Evolutionary conservation across 768 basidiomycete species (phyloP).

Genomic region (Tricholoma furcatifolium): DNA sequence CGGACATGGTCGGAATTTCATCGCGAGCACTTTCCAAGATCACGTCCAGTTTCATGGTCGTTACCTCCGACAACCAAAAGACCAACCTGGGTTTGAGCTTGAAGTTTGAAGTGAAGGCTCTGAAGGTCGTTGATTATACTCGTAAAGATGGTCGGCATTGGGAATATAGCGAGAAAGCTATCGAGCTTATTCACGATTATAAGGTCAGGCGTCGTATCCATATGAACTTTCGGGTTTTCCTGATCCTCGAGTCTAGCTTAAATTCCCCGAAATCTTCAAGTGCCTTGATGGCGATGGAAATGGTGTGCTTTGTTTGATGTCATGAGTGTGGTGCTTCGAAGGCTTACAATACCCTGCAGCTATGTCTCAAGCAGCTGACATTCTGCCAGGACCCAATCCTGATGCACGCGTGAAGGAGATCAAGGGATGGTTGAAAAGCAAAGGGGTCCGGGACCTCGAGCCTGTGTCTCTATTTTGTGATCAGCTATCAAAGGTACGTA

Average conservation of each 20-base stretch:
- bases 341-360: slow-evolving; percentile 42
- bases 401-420: slow-evolving; percentile 76
- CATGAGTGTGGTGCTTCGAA: neutral
- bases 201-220: slow-evolving; percentile 43
- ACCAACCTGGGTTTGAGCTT: slow-evolving; percentile 90
- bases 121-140: slow-evolving; percentile 94
- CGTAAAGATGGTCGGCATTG: slow-evolving; percentile 80
- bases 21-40: slow-evolving; percentile 84
- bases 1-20: slow-evolving; percentile 71
- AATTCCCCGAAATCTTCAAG: slow-evolving; percentile 83
- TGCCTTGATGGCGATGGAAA: slow-evolving; percentile 71
- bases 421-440: slow-evolving; percentile 80
- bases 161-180: slow-evolving; percentile 91
- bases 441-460: slow-evolving; percentile 88
- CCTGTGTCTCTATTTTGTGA: slow-evolving; percentile 91
- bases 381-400: slow-evolving; percentile 53
- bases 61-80: slow-evolving; percentile 73
- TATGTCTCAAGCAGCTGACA: slow-evolving; percentile 66
- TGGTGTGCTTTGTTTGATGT: slow-evolving; percentile 43
- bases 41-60: slow-evolving; percentile 90
- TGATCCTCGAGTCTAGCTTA: slow-evolving; percentile 39
- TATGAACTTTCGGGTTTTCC: neutral
- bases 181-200: slow-evolving; percentile 81
- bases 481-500: slow-evolving; percentile 77
- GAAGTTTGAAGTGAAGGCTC: slow-evolving; percentile 91